A percentile compares a stretch with the other conserved stretches of the same genome.
Conservation (phyloP, 495 filamentous ascomycete genomes). For the Neurospora terricola region DNA sequence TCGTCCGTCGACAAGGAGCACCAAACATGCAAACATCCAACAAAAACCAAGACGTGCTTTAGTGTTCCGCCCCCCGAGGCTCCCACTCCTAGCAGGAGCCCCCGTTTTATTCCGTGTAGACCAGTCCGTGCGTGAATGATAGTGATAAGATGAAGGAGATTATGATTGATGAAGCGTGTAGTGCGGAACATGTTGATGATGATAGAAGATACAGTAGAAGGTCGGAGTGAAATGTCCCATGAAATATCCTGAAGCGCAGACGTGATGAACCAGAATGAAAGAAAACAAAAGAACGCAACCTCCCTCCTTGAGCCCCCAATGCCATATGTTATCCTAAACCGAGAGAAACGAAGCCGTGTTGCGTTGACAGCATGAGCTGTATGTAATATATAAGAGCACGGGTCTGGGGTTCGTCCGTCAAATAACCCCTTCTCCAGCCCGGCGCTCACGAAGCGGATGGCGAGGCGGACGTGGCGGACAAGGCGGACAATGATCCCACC, state of each 20-base stretch:
- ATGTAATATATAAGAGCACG: not conserved
- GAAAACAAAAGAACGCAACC: not conserved
- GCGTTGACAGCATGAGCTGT: not conserved
- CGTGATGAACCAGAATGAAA: not conserved
- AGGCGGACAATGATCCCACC: not conserved
- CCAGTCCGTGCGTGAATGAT: not conserved
- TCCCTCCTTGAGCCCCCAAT: not conserved
- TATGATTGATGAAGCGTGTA: not conserved
- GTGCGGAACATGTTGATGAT: not conserved
- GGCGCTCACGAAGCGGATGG: not conserved
- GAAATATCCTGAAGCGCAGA: not conserved
- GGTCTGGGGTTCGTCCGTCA: not conserved
- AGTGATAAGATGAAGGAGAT: not conserved
- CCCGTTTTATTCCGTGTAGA: not conserved
- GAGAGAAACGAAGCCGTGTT: not conserved
- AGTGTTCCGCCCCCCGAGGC: not conserved
- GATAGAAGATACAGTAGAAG: not conserved
- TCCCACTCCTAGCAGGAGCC: not conserved
- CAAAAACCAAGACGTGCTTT: not conserved
- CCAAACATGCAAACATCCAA: not conserved
- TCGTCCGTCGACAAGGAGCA: not conserved
- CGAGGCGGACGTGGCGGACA: not conserved
- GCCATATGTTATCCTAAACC: not conserved
- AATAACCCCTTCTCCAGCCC: not conserved
- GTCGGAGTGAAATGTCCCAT: not conserved